Evolutionary conservation across 2,329 filamentous ascomycete genomes (phyloP).

Genomic region (Lachnellula suecica): DNA sequence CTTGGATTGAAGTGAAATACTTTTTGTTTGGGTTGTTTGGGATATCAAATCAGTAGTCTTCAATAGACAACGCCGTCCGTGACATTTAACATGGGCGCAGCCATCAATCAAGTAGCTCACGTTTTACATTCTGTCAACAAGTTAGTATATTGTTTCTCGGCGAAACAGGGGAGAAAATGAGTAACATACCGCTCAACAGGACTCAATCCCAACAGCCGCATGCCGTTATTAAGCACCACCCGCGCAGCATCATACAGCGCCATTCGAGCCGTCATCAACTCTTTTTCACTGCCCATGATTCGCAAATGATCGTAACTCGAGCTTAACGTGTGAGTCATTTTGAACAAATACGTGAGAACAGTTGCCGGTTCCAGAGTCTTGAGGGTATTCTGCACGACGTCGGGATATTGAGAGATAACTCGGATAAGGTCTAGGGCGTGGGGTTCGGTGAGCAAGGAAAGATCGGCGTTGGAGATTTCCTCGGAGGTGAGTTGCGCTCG

Average conservation of each 20-base stretch:
- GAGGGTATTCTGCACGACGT: conserved; percentile 79
- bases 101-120: conserved; percentile 2
- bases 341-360: conserved; percentile 72
- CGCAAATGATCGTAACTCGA: conserved; percentile 80
- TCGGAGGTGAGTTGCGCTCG: conserved; percentile 52
- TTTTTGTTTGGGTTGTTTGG: background rate
- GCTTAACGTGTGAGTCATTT: conserved; percentile 80
- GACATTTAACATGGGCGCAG: no score
- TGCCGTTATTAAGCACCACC: conserved; percentile 77
- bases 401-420: conserved; percentile 79
- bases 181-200: conserved; percentile 59
- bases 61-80: background rate
- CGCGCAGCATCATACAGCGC: conserved; percentile 76
- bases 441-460: conserved; percentile 66
- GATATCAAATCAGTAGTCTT: background rate
- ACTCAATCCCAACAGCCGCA: conserved; percentile 75
- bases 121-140: conserved; percentile 11
- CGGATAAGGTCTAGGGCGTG: conserved; percentile 74
- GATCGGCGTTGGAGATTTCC: conserved; percentile 62
- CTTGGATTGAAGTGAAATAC: background rate
- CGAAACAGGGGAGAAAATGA: background rate
- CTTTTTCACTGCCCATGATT: conserved; percentile 75
- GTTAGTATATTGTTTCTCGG: background rate
- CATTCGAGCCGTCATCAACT: conserved; percentile 70
- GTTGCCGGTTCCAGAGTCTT: conserved; percentile 78